Base-by-base conservation (phyloP, 2,329 filamentous ascomycete genomes). In the Xylaria sp. region DNA sequence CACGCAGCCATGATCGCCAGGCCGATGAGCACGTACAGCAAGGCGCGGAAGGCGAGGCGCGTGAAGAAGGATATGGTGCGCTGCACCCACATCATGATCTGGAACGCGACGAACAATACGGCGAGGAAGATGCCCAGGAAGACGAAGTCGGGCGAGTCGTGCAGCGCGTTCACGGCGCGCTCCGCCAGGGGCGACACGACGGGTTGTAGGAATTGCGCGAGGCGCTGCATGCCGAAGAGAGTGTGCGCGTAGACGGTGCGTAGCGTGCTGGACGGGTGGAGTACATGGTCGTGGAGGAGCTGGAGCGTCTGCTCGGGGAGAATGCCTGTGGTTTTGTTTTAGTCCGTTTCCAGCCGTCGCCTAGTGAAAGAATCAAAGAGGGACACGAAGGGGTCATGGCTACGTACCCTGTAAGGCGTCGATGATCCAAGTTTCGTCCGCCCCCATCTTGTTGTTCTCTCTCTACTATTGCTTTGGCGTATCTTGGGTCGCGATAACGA, bases 11-110 rank as follows among this genome's bases (percentile, higher is more conserved):
- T 81, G 0, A 83, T 83, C 0, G 89, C 48, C 0, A 84, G 83
- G 4, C 85, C 80, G 2, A 94, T 72, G 1, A 82, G 78, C 1
- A 85, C 86, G 88, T 89, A 96, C 70, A 93, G 88, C 1, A 87
- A 78, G 48, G 93, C 72, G 28, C 86, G 81, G 70, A 93, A 78
- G 12, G 85, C 84, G 63, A 97, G 76, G n/a, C 86, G 83, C 60
- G 93, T 87, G 89, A 93, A 93, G 82, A 90, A 97, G 76, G 93
- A 82, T 66, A 97, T 84, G 23, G 93, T 81, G 68, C 93, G 87
- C 69, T 90, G 89, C 20, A 93, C 82, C 82, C 91, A 91, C 77
- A 90, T 86, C 48, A 96, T 83, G 65, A 94, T 78, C 76, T 93
- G 83, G 60, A 95, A 79, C 63, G 89, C 80, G 34, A 89, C 72